Conservation (phyloP, 1,284 basidiomycete species). For the Naganishia cerealis region DNA sequence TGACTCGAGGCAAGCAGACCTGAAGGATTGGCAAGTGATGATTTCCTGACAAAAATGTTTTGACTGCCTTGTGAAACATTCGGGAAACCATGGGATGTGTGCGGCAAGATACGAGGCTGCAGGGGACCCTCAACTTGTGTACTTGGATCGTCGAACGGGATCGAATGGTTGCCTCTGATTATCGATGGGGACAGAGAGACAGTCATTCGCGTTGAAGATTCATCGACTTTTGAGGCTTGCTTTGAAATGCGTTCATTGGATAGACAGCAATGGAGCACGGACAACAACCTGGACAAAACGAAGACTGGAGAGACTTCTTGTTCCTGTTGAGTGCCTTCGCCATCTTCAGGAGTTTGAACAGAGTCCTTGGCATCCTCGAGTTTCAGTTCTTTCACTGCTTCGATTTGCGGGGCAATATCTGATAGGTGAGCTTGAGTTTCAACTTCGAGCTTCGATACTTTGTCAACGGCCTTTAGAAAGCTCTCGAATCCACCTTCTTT, state of each 20-base stretch:
- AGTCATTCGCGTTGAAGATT: neutral
- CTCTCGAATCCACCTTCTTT: constrained; percentile 14
- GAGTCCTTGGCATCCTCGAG: neutral
- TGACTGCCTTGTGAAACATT: neutral
- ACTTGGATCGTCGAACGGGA: neutral
- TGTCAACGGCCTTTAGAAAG: neutral
- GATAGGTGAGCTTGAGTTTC: neutral
- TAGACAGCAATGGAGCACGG: constrained; percentile 12
- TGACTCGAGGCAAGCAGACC: neutral
- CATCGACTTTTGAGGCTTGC: neutral
- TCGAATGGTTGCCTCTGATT: neutral
- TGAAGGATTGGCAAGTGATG: neutral
- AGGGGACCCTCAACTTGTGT: neutral
- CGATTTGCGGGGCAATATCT: neutral
- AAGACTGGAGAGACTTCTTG: neutral
- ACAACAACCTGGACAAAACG: neutral
- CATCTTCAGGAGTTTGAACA: neutral
- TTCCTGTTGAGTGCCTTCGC: neutral
- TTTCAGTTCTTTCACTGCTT: constrained; percentile 2
- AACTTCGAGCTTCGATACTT: neutral
- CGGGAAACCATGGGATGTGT: neutral
- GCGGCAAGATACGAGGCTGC: neutral
- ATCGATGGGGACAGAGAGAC: neutral
- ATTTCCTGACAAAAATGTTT: neutral
- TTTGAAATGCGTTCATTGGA: constrained; percentile 16